phyloP scores from a whole-genome alignment of 305 asterid genomes.

The Solanum hybrid region DNA sequence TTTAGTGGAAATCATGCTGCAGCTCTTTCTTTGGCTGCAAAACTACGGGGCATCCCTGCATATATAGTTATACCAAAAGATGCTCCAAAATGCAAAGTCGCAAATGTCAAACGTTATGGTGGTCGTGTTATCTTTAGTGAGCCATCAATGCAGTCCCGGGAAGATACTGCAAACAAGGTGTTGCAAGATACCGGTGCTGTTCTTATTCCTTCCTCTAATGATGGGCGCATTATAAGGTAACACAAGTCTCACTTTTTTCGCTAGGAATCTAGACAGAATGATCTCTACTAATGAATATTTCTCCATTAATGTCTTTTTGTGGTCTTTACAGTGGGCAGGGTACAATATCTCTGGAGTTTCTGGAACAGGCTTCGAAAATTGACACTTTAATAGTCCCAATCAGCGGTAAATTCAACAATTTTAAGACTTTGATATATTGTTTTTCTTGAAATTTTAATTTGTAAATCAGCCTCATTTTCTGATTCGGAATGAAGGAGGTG shows the following conservation, averaged over 20 bases:
- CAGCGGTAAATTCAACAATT: constrained; percentile 47
- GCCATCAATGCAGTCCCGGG: background rate
- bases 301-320: too few species aligned
- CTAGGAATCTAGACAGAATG: background rate
- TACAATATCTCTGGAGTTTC: constrained; percentile 66
- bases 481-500: constrained; percentile 28
- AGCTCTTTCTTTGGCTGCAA: constrained; percentile 91
- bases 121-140: background rate
- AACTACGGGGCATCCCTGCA: constrained; percentile 74
- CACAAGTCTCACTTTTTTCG: background rate
- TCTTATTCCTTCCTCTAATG: background rate
- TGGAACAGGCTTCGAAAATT: constrained; percentile 62
- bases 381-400: constrained; percentile 75
- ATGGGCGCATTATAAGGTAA: constrained; percentile 63
- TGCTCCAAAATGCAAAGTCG: constrained; percentile 64
- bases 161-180: background rate
- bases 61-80: constrained; percentile 65
- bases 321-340: constrained; percentile 73
- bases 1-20: constrained; percentile 94
- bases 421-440: background rate
- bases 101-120: background rate
- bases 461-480: background rate
- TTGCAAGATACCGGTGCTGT: background rate
- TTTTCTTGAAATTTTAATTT: background rate
- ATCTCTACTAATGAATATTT: background rate